These are phyloP conservation scores for Erysimum cheiranthoides DNA, from an alignment of 345 rosid genomes.

Conservation along the genomic window DNA sequence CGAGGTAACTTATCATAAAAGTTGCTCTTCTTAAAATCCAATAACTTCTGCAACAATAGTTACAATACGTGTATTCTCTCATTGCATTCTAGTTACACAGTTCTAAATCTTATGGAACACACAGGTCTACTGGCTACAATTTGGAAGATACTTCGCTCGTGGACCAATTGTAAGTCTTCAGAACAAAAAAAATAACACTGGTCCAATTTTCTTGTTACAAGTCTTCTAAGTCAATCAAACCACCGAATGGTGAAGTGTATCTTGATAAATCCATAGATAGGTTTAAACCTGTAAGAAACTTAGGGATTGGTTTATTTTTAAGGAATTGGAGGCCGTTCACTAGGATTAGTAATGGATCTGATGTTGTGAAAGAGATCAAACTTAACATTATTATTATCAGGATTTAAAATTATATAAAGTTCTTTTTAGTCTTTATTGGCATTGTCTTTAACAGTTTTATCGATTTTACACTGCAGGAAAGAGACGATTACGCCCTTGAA, in stretches of 20 bases:
- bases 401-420: neutral
- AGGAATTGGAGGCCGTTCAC: neutral
- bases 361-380: neutral
- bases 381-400: neutral
- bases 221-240: constrained; percentile 6
- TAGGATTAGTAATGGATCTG: neutral
- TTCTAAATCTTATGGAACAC: constrained; percentile 23
- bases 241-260: neutral
- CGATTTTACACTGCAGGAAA: constrained; percentile 60
- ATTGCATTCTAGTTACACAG: neutral
- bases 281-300: neutral
- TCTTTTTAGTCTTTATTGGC: neutral
- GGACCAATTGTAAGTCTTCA: constrained; percentile 85
- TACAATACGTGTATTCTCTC: constrained; percentile 13
- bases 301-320: neutral
- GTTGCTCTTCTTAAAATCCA: constrained; percentile 10
- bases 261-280: neutral
- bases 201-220: constrained; percentile 15
- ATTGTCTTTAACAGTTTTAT: neutral
- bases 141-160: constrained; percentile 98
- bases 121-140: constrained; percentile 98
- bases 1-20: constrained; percentile 60
- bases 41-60: neutral
- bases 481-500: constrained; percentile 95
- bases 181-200: neutral